Conservation (phyloP, 371 early-diverging fungal species). For the Mortierella sp. region DNA sequence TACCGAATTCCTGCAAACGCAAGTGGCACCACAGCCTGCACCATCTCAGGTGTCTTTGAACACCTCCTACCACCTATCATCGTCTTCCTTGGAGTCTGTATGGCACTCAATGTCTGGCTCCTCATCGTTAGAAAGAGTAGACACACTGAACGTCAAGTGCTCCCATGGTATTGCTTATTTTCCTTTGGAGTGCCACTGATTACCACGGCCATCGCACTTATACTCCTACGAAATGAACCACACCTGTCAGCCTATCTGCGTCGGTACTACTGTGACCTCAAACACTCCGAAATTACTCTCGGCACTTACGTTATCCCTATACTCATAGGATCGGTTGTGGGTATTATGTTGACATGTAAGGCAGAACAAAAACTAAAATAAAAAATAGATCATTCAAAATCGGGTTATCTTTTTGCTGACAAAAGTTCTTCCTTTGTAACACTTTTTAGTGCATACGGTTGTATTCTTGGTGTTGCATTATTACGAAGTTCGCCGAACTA, state of each 20-base stretch:
- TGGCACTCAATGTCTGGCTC: slow-evolving; percentile 44
- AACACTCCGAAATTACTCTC: slow-evolving; percentile 1
- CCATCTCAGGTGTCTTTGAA: slow-evolving; percentile 29
- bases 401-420: not conserved
- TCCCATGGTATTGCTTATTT: slow-evolving; percentile 42
- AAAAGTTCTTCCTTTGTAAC: not conserved
- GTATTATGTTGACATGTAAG: slow-evolving; percentile 31
- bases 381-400: not conserved
- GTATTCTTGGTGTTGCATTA: slow-evolving; percentile 18
- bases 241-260: slow-evolving; percentile 24
- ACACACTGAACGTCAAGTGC: slow-evolving; percentile 19
- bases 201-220: slow-evolving; percentile 13
- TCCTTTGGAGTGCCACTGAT: slow-evolving; percentile 29
- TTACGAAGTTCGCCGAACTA: slow-evolving; percentile 13
- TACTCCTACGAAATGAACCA: slow-evolving; percentile 25
- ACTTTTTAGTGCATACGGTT: slow-evolving; percentile 23
- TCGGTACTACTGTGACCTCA: slow-evolving; percentile 29
- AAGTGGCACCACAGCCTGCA: slow-evolving; percentile 12
- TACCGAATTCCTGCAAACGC: slow-evolving; percentile 7
- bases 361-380: not conserved
- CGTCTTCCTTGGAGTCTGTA: slow-evolving; percentile 25
- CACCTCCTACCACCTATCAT: slow-evolving; percentile 24
- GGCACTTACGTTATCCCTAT: slow-evolving; percentile 36
- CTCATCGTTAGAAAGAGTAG: slow-evolving; percentile 20
- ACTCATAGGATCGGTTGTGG: slow-evolving; percentile 9